Evolutionary conservation across 495 filamentous ascomycete species (phyloP).

Genomic region (Hypoxylon cercidicola): DNA sequence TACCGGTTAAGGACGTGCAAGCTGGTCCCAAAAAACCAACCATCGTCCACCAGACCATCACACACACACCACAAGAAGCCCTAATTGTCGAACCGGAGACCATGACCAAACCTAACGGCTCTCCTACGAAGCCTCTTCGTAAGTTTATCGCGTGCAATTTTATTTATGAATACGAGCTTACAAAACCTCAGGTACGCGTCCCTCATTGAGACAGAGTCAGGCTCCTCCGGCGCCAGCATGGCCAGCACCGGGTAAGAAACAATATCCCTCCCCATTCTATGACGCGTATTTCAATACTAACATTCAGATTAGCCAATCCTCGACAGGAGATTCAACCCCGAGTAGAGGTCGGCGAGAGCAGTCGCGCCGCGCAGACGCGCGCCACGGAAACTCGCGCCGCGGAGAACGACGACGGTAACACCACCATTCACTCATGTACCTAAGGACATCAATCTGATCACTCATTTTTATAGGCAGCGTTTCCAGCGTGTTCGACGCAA

Average conservation of each 20-base stretch:
- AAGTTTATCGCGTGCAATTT: neutral
- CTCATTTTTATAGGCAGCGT: slow-evolving; percentile 1
- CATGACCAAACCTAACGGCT: slow-evolving; percentile 3
- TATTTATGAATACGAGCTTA: neutral
- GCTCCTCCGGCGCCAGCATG: too few relatives aligned
- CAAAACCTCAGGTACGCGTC: neutral
- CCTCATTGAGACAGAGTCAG: too few relatives aligned
- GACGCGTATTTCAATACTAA: too few relatives aligned
- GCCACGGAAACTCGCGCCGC: neutral
- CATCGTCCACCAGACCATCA: neutral
- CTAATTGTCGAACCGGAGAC: neutral
- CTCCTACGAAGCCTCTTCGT: slow-evolving; percentile 11
- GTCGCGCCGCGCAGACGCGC: too few relatives aligned
- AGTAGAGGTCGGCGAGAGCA: too few relatives aligned
- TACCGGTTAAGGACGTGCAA: neutral
- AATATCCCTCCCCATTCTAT: too few relatives aligned
- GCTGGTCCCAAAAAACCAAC: slow-evolving; percentile 8
- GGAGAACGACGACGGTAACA: neutral
- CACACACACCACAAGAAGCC: neutral
- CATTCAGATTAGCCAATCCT: too few relatives aligned
- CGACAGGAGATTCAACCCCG: too few relatives aligned
- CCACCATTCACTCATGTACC: neutral
- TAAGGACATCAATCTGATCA: neutral
- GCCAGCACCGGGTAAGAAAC: too few relatives aligned
- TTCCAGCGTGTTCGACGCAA: slow-evolving; percentile 17